Evolutionary conservation across 2,329 filamentous ascomycete species (phyloP).

Genomic region (Nothophaeocryptopus gaeumannii): DNA sequence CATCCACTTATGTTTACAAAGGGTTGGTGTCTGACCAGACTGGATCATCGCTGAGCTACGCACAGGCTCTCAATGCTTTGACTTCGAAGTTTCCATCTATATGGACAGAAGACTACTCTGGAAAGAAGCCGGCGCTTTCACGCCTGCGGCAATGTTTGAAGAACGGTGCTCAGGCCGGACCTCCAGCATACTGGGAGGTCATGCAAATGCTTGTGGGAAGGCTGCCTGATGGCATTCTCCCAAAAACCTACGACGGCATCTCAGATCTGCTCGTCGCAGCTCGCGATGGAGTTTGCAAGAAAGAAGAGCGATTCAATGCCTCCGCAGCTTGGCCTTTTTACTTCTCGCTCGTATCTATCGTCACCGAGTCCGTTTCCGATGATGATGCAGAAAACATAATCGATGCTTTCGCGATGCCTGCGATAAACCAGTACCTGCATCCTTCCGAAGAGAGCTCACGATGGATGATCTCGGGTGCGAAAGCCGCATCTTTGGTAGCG

Average conservation of each 20-base stretch:
- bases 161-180: slow-evolving; percentile 78
- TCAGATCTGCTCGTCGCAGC: slow-evolving; percentile 64
- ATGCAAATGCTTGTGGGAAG: slow-evolving; percentile 60
- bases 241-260: slow-evolving; percentile 50
- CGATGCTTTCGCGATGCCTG: slow-evolving; percentile 49
- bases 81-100: slow-evolving; percentile 64
- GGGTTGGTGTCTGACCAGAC: slow-evolving; percentile 69
- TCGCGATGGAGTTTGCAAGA: slow-evolving; percentile 66
- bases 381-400: slow-evolving; percentile 50
- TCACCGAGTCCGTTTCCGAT: slow-evolving; percentile 30
- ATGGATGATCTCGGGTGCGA: slow-evolving; percentile 51
- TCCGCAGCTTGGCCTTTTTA: slow-evolving; percentile 73
- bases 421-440: slow-evolving; percentile 54
- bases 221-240: slow-evolving; percentile 59
- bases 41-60: slow-evolving; percentile 70
- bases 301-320: slow-evolving; percentile 71
- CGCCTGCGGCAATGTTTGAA: slow-evolving; percentile 71
- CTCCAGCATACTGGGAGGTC: slow-evolving; percentile 68
- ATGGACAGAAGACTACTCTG: slow-evolving; percentile 67
- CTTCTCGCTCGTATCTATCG: slow-evolving; percentile 56
- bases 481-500: slow-evolving; percentile 45
- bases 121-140: slow-evolving; percentile 55
- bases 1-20: slow-evolving; percentile 69
- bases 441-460: slow-evolving; percentile 44
- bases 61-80: slow-evolving; percentile 64